Percentiles rank a stretch among this genome's conserved stretches.
phyloP scores from a whole-genome alignment of 345 rosid genomes.

The Eucalyptus marginata region DNA sequence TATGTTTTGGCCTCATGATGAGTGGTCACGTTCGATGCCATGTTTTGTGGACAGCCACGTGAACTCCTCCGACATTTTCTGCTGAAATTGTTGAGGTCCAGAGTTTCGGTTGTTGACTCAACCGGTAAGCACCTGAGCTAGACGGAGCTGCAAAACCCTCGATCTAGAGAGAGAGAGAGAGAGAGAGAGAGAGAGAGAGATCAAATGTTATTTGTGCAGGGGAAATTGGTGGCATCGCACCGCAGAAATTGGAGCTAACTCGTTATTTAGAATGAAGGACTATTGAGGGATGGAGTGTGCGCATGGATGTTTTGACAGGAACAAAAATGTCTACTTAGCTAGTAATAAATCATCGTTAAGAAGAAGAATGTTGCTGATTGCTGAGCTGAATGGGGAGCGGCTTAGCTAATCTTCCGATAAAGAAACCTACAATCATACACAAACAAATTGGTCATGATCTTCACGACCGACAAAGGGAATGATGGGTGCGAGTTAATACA shows the following conservation, averaged over 20 bases:
- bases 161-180: neutral
- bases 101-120: neutral
- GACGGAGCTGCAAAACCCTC: neutral
- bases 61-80: neutral
- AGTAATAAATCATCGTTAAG: neutral
- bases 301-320: neutral
- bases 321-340: neutral
- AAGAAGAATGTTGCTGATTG: neutral
- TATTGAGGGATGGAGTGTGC: neutral
- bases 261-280: neutral
- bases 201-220: neutral
- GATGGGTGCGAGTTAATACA: neutral
- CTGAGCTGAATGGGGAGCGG: neutral
- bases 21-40: slow-evolving; percentile 1
- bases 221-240: neutral
- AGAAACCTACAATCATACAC: neutral
- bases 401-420: neutral
- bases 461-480: neutral
- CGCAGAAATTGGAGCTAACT: neutral
- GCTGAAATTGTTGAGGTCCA: neutral
- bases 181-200: neutral
- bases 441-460: neutral
- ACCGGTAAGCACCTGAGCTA: neutral
- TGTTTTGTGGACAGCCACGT: neutral
- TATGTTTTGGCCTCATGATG: neutral